Evolutionary conservation across 257 asterid species (phyloP).

Genomic region (Osmanthus fragrans): DNA sequence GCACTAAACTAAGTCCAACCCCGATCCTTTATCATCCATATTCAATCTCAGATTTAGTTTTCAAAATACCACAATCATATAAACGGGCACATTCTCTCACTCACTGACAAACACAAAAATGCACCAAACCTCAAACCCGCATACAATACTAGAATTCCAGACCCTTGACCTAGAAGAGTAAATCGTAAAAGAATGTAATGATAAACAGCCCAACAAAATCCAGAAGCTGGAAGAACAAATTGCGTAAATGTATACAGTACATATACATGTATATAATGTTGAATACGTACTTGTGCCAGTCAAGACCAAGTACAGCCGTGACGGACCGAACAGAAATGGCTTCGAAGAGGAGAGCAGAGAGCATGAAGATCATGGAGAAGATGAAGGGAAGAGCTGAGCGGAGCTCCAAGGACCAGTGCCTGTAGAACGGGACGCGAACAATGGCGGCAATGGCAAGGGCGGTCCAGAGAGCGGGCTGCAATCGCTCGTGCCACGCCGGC

Average conservation of each 20-base stretch:
- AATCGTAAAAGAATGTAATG: not conserved
- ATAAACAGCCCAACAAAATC: not conserved
- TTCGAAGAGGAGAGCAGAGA: constrained; percentile 77
- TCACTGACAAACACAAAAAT: not conserved
- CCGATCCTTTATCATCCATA: not conserved
- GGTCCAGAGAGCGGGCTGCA: constrained; percentile 85
- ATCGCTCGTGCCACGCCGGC: constrained; percentile 77
- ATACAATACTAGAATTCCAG: constrained; percentile 3
- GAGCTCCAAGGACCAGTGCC: constrained; percentile 85
- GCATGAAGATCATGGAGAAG: constrained; percentile 68
- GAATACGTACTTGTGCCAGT: constrained; percentile 83
- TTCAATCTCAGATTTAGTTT: constrained; percentile 24
- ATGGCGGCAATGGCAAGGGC: constrained; percentile 63
- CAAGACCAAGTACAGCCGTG: constrained; percentile 93
- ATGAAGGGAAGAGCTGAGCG: constrained; percentile 81
- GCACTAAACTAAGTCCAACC: constrained; percentile 9
- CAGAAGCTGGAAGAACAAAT: not conserved
- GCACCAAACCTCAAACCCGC: not conserved
- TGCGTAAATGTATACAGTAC: not conserved
- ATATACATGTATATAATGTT: not conserved
- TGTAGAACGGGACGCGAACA: constrained; percentile 73
- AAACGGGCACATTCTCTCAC: not conserved
- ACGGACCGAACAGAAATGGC: constrained; percentile 88
- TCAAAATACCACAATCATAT: constrained; percentile 11
- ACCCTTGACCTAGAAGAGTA: not conserved